phyloP scores from a whole-genome alignment of 106 monocot species.

The Narthecium ossifragum region DNA sequence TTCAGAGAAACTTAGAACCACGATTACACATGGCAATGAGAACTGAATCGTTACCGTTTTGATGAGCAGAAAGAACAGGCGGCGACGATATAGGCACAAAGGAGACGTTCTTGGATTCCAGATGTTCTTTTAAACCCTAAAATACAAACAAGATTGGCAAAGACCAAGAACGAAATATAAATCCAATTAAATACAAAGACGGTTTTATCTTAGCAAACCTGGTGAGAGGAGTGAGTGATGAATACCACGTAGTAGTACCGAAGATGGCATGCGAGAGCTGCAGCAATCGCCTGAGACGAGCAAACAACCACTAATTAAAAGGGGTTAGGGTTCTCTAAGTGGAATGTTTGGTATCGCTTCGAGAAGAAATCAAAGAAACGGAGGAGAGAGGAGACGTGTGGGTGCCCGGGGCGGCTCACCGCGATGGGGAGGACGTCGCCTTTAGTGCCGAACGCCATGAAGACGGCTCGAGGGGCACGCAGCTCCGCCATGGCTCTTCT shows the following conservation, averaged over 20 bases:
- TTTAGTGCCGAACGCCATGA: conserved; percentile 97
- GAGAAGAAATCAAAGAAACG: no score
- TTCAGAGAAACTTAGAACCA: conserved; percentile 15
- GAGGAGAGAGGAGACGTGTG: not conserved
- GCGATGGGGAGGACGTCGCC: conserved; percentile 89
- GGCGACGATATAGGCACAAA: conserved; percentile 48
- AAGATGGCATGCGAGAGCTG: conserved; percentile 43
- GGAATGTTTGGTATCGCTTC: no score
- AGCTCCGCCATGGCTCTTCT: not conserved
- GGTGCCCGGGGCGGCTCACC: conserved; percentile 21
- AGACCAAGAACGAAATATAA: not conserved
- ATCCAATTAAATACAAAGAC: not conserved
- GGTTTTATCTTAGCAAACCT: conserved; percentile 38
- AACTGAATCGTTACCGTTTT: conserved; percentile 22
- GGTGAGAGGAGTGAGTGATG: conserved; percentile 71
- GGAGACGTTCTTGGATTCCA: conserved; percentile 41
- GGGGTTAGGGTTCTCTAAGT: not conserved
- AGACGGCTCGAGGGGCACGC: conserved; percentile 52
- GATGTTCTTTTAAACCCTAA: conserved; percentile 38
- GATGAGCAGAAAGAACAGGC: conserved; percentile 31
- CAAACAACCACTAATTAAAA: no score
- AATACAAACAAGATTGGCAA: conserved; percentile 7
- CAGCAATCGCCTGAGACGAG: conserved; percentile 54
- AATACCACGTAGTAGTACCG: conserved; percentile 44
- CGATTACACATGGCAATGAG: conserved; percentile 1